phyloP scores from a whole-genome alignment of 148 eudicot species.

The Fagopyrum tataricum region DNA sequence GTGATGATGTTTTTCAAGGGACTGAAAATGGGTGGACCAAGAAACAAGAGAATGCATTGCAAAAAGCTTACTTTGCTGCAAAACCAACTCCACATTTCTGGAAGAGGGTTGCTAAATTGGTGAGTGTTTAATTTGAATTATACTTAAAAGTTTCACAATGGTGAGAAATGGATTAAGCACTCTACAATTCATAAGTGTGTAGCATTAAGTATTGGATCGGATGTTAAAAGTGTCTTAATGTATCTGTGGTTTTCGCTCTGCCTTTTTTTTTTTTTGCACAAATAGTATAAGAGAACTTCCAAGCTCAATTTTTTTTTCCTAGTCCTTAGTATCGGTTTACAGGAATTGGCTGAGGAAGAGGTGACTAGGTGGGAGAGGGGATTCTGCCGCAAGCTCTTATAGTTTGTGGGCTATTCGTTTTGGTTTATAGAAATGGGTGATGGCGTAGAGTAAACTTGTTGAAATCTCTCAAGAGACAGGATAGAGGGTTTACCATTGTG shows the following conservation, averaged over 20 bases:
- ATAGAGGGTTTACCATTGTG: background rate
- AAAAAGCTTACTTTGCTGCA: conserved; percentile 64
- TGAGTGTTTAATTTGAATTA: conserved; percentile 22
- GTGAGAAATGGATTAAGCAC: background rate
- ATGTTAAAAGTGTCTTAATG: background rate
- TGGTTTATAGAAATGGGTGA: background rate
- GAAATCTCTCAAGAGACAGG: background rate
- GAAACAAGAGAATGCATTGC: conserved; percentile 69
- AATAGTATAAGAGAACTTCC: background rate
- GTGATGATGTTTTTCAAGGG: conserved; percentile 26
- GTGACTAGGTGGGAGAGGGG: background rate
- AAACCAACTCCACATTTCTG: conserved; percentile 89
- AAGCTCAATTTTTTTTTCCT: background rate
- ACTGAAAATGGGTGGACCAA: conserved; percentile 53
- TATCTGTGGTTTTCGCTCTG: background rate
- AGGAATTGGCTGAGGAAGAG: background rate
- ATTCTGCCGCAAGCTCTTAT: background rate
- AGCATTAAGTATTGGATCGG: background rate
- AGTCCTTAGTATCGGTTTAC: background rate
- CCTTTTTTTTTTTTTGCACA: background rate
- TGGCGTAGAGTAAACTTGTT: background rate
- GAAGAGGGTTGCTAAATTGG: conserved; percentile 86
- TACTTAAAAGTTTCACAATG: background rate
- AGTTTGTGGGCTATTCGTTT: background rate
- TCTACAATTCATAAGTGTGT: background rate